Conservation (phyloP, 1,284 basidiomycete species). For the Tilletia setariae region DNA sequence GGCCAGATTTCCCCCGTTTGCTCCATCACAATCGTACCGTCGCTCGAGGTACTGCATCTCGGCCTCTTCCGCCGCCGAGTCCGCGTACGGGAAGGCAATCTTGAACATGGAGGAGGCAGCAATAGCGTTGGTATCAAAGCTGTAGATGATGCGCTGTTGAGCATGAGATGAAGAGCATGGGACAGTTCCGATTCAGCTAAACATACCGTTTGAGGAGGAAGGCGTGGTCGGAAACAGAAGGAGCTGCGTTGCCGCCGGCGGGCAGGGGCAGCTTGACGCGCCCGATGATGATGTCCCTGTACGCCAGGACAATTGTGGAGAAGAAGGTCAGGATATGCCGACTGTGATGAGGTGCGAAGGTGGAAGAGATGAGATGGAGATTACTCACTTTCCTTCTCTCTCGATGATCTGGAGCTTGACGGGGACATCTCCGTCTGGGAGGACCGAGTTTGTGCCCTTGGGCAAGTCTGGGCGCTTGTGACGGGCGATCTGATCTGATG, state of each 20-base stretch:
- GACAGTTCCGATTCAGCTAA: not conserved
- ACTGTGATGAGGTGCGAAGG: not conserved
- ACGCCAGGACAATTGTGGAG: not conserved
- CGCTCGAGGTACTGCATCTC: conserved; percentile 82
- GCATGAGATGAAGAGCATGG: not conserved
- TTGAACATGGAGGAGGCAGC: conserved; percentile 97
- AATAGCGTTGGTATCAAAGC: conserved; percentile 92
- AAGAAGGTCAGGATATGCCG: not conserved
- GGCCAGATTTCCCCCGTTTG: conserved; percentile 67
- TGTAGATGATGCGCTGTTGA: conserved; percentile 66
- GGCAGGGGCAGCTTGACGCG: conserved; percentile 85
- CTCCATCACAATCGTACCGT: conserved; percentile 71
- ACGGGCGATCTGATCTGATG: conserved; percentile 9
- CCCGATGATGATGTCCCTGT: conserved; percentile 74
- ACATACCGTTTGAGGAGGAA: conserved; percentile 38
- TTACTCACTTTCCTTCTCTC: conserved; percentile 64
- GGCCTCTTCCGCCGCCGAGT: conserved; percentile 72
- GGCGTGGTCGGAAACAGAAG: conserved; percentile 26
- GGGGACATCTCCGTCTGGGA: conserved; percentile 41
- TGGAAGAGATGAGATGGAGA: not conserved
- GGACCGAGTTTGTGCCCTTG: conserved; percentile 41
- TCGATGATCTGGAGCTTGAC: conserved; percentile 81
- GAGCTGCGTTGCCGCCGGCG: conserved; percentile 33
- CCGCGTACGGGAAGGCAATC: conserved; percentile 84
- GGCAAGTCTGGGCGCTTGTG: conserved; percentile 38